Evolutionary conservation across 202 grass and related monocot genomes (phyloP).

Genomic region (Carex arenaria): DNA sequence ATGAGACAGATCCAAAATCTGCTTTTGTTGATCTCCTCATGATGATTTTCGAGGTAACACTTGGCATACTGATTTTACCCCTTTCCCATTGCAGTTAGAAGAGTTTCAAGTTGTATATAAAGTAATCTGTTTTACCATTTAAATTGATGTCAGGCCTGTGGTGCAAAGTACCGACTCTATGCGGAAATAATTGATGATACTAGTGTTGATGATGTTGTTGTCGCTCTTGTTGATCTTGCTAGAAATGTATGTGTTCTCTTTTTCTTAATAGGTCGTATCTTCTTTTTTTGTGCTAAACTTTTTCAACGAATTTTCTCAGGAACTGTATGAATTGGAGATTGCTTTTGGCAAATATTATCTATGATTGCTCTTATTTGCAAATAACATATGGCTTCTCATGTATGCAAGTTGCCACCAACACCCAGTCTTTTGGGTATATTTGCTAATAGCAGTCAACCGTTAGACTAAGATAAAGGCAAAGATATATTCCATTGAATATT

Average conservation of each 20-base stretch:
- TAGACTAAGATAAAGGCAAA: background rate
- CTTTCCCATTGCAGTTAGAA: background rate
- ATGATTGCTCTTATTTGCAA: background rate
- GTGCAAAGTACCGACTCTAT: slow-evolving; percentile 70
- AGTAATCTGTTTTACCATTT: slow-evolving; percentile 15
- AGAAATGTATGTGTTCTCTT: slow-evolving; percentile 64
- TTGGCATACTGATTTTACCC: slow-evolving; percentile 8
- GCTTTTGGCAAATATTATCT: background rate
- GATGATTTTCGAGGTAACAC: slow-evolving; percentile 83
- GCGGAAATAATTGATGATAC: slow-evolving; percentile 57
- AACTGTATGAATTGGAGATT: background rate
- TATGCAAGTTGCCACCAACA: background rate
- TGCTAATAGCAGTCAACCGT: background rate
- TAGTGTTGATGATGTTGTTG: slow-evolving; percentile 69
- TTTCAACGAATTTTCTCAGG: background rate
- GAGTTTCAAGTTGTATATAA: slow-evolving; percentile 21
- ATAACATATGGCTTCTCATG: background rate
- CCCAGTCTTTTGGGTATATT: background rate
- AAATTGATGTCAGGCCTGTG: slow-evolving; percentile 61
- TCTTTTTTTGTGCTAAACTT: slow-evolving; percentile 7
- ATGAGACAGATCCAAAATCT: slow-evolving; percentile 58
- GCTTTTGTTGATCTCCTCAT: slow-evolving; percentile 75
- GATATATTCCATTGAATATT: background rate
- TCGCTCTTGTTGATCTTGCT: slow-evolving; percentile 61
- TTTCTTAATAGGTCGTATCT: background rate